A percentile compares a stretch with the other conserved stretches of the same genome.
Evolutionary conservation across 106 monocot species (phyloP).

Genomic region (Amphibolis antarctica): DNA sequence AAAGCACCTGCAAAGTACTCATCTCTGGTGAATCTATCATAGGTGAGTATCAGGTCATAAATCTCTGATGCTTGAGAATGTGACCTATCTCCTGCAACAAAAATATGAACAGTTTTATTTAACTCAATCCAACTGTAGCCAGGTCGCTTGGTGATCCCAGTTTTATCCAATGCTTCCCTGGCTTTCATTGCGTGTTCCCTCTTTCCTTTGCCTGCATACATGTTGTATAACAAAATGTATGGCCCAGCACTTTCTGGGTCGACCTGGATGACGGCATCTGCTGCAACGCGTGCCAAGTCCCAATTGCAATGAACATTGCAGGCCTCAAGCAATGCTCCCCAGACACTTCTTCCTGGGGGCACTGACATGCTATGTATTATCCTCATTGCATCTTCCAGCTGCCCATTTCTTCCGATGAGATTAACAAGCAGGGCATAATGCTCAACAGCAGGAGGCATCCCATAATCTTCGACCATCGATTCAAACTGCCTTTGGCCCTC

Average conservation of each 20-base stretch:
- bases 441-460: slow-evolving; percentile 40
- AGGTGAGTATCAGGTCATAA: slow-evolving; percentile 34
- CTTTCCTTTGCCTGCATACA: slow-evolving; percentile 55
- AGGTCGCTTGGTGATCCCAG: slow-evolving; percentile 44
- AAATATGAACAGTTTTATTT: slow-evolving; percentile 38
- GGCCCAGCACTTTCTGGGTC: slow-evolving; percentile 66
- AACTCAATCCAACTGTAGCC: slow-evolving; percentile 93
- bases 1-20: not conserved
- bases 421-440: slow-evolving; percentile 87
- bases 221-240: slow-evolving; percentile 65
- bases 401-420: slow-evolving; percentile 63
- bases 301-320: slow-evolving; percentile 48
- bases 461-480: slow-evolving; percentile 57
- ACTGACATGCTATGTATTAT: slow-evolving; percentile 50
- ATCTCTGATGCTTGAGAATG: slow-evolving; percentile 53
- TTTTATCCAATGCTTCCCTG: slow-evolving; percentile 50
- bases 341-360: slow-evolving; percentile 53
- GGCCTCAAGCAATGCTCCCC: slow-evolving; percentile 87
- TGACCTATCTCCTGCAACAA: slow-evolving; percentile 59
- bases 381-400: slow-evolving; percentile 57
- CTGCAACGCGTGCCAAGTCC: slow-evolving; percentile 40
- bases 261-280: slow-evolving; percentile 38
- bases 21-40: slow-evolving; percentile 33
- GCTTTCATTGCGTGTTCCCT: slow-evolving; percentile 54
- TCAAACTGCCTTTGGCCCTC: slow-evolving; percentile 55